Evolutionary conservation across 352 stramenopile species (phyloP).

Genomic region (Phytophthora brassicae): DNA sequence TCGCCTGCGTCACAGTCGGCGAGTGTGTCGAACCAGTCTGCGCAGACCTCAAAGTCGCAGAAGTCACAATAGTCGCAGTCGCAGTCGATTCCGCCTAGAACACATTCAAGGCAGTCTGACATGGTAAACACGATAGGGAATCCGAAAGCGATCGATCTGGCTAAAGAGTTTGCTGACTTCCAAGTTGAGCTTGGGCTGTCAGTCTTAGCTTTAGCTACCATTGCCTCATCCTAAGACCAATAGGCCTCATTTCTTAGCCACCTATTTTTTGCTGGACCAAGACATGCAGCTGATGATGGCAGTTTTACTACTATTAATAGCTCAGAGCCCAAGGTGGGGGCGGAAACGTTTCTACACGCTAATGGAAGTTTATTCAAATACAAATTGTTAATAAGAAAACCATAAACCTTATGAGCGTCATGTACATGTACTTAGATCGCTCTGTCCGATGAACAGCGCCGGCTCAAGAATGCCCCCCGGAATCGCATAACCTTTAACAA

Average conservation of each 20-base stretch:
- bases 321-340: too few species aligned
- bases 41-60: constrained; percentile 8
- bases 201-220: too few species aligned
- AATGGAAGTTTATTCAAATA: too few species aligned
- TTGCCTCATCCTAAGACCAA: background rate
- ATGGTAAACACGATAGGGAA: background rate
- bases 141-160: background rate
- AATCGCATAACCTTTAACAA: too few species aligned
- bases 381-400: too few species aligned
- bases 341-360: too few species aligned
- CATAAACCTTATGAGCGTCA: too few species aligned
- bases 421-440: too few species aligned
- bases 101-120: constrained; percentile 13
- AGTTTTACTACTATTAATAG: too few species aligned
- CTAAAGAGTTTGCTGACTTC: background rate
- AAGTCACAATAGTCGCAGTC: constrained; percentile 8
- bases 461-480: too few species aligned
- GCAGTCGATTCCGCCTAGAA: constrained; percentile 10
- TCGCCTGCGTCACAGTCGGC: constrained; percentile 18
- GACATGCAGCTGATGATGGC: too few species aligned
- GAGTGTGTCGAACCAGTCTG: constrained; percentile 14
- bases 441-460: too few species aligned
- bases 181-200: background rate
- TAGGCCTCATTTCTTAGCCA: background rate
- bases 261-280: background rate